Evolutionary conservation across 768 basidiomycete genomes (phyloP).

Genomic region (Lactifluus piperatus): DNA sequence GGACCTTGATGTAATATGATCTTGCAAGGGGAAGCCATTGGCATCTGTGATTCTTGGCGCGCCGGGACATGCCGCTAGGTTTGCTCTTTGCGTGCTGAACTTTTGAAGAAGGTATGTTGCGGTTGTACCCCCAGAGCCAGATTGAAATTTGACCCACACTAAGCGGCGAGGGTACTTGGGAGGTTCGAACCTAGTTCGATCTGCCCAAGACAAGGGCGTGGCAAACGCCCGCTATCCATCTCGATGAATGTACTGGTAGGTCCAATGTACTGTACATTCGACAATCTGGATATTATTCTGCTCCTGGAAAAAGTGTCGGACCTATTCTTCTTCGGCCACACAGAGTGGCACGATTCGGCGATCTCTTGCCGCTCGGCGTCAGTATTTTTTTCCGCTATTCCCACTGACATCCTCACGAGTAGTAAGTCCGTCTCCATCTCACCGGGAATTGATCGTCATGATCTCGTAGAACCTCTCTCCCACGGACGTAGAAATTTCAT

Average conservation of each 20-base stretch:
- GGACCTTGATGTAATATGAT: neutral
- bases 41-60: neutral
- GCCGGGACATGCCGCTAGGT: neutral
- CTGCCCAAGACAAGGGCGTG: neutral
- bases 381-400: slow-evolving; percentile 38
- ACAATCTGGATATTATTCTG: neutral
- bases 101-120: slow-evolving; percentile 4
- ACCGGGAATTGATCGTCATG: slow-evolving; percentile 34
- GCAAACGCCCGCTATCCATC: neutral
- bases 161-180: neutral
- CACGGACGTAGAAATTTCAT: slow-evolving; percentile 52
- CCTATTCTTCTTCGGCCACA: neutral
- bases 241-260: neutral
- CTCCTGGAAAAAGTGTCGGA: neutral
- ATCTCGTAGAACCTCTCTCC: slow-evolving; percentile 32
- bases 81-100: neutral
- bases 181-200: slow-evolving; percentile 14
- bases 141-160: slow-evolving; percentile 6
- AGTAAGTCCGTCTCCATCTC: slow-evolving; percentile 35
- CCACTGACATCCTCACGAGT: slow-evolving; percentile 27
- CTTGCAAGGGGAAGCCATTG: neutral
- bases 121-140: neutral
- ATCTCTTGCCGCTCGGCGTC: slow-evolving; percentile 33
- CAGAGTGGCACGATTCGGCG: neutral
- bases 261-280: neutral